phyloP scores from a whole-genome alignment of 2,329 filamentous ascomycete species.

The Cercospora berteroae region DNA sequence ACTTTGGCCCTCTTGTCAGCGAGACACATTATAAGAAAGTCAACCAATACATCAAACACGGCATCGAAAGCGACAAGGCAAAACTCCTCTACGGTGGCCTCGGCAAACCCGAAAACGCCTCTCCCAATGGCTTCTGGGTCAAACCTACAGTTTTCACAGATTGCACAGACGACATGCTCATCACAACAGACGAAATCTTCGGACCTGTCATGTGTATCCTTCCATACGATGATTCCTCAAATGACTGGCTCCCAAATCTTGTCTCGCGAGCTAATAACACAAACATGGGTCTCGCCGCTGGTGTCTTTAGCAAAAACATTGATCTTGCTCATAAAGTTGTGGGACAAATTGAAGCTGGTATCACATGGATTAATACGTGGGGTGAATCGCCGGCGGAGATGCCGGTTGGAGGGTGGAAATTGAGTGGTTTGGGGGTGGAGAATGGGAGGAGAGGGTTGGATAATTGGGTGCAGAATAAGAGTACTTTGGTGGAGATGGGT shows the following conservation, averaged over 20 bases:
- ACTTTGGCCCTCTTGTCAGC: constrained; percentile 81
- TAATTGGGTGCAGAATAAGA: constrained; percentile 84
- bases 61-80: constrained; percentile 70
- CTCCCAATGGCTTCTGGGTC: constrained; percentile 74
- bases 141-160: constrained; percentile 80
- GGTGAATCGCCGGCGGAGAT: constrained; percentile 90
- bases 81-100: constrained; percentile 64
- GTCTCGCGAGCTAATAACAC: constrained; percentile 73
- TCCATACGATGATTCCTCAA: constrained; percentile 55
- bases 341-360: constrained; percentile 71
- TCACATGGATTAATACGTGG: constrained; percentile 93
- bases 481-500: constrained; percentile 79
- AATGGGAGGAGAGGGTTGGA: constrained; percentile 77
- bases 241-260: constrained; percentile 61
- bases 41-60: constrained; percentile 70
- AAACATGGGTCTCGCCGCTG: constrained; percentile 74
- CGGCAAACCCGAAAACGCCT: constrained; percentile 43
- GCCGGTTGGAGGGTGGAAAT: constrained; percentile 89
- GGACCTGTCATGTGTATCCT: constrained; percentile 83
- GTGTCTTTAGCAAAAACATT: constrained; percentile 76
- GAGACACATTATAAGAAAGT: constrained; percentile 75
- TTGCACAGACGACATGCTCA: constrained; percentile 78
- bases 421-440: constrained; percentile 83
- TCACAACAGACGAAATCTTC: constrained; percentile 82
- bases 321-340: constrained; percentile 71